phyloP scores from a whole-genome alignment of 2,329 filamentous ascomycete species.

The Sordariomycetes sp. region DNA sequence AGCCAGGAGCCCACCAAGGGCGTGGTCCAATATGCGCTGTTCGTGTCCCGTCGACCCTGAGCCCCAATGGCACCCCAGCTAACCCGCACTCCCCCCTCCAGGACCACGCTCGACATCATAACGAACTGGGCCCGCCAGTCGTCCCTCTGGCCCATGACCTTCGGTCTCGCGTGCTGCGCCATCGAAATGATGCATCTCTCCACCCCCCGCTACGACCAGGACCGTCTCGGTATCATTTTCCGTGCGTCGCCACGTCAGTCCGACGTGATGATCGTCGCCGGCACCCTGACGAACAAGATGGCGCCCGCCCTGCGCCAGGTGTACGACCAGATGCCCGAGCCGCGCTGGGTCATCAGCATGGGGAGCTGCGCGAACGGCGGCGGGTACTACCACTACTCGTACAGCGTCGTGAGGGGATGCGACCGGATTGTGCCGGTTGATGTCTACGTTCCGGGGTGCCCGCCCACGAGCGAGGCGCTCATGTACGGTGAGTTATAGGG shows the following conservation, averaged over 20 bases:
- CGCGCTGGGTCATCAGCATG: constrained; percentile 78
- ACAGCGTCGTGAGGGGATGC: constrained; percentile 64
- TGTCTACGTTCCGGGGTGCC: constrained; percentile 69
- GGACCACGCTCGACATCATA: constrained; percentile 68
- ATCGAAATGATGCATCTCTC: constrained; percentile 91
- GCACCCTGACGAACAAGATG: constrained; percentile 95
- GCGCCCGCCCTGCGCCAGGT: constrained; percentile 80
- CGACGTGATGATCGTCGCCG: constrained; percentile 89
- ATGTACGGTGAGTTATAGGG: constrained; percentile 39
- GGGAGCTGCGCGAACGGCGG: constrained; percentile 77
- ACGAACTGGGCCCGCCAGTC: constrained; percentile 78
- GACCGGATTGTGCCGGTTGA: constrained; percentile 72
- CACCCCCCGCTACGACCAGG: constrained; percentile 80
- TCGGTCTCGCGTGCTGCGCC: constrained; percentile 80
- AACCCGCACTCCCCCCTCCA: constrained; percentile 19
- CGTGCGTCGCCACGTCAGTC: constrained; percentile 78
- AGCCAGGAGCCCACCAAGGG: constrained; percentile 75
- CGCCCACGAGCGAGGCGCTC: constrained; percentile 47
- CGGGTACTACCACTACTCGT: constrained; percentile 82
- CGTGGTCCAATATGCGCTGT: constrained; percentile 77
- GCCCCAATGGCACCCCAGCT: neutral
- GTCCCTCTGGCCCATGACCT: constrained; percentile 86
- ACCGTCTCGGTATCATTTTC: constrained; percentile 84
- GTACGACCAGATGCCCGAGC: constrained; percentile 94
- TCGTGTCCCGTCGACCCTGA: constrained; percentile 28